These are phyloP conservation scores for Piper longum DNA, from an alignment of 164 flowering plant genomes.

Conservation along the genomic window DNA sequence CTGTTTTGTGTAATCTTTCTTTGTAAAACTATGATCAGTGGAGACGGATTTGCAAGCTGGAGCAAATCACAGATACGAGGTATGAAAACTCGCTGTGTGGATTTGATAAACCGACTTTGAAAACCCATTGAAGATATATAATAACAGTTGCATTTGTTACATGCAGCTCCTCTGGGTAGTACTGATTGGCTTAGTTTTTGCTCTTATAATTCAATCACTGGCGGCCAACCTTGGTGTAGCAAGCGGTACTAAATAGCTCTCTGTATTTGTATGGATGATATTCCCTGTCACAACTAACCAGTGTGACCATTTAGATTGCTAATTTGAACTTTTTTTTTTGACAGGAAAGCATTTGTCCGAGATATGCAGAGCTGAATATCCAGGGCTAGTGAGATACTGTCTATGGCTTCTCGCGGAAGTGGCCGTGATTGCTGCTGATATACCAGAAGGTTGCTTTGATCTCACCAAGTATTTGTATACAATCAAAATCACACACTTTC, in stretches of 20 bases:
- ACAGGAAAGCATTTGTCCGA: constrained; percentile 69
- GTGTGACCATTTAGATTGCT: background rate
- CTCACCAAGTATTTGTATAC: background rate
- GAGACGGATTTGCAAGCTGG: constrained; percentile 84
- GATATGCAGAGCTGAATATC: constrained; percentile 55
- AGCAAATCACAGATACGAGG: constrained; percentile 63
- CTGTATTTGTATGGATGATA: too few species aligned
- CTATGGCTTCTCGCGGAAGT: constrained; percentile 80
- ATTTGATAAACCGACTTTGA: too few species aligned
- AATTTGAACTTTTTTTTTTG: background rate
- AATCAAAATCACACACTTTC: background rate
- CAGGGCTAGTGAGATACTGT: constrained; percentile 39
- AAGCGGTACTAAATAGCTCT: constrained; percentile 33
- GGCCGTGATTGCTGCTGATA: constrained; percentile 85
- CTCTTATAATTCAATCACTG: constrained; percentile 78
- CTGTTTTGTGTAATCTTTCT: background rate
- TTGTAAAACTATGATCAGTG: constrained; percentile 27
- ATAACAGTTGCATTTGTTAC: background rate
- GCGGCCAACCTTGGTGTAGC: constrained; percentile 87
- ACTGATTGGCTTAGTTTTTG: constrained; percentile 61
- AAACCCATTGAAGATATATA: background rate
- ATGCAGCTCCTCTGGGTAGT: constrained; percentile 49
- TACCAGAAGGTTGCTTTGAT: constrained; percentile 61
- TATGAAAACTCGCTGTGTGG: constrained; percentile 3
- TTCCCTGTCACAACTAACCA: background rate